These are phyloP conservation scores for Aspergillus ellipticus DNA, from an alignment of 495 filamentous ascomycete species.

Conservation along the genomic window DNA sequence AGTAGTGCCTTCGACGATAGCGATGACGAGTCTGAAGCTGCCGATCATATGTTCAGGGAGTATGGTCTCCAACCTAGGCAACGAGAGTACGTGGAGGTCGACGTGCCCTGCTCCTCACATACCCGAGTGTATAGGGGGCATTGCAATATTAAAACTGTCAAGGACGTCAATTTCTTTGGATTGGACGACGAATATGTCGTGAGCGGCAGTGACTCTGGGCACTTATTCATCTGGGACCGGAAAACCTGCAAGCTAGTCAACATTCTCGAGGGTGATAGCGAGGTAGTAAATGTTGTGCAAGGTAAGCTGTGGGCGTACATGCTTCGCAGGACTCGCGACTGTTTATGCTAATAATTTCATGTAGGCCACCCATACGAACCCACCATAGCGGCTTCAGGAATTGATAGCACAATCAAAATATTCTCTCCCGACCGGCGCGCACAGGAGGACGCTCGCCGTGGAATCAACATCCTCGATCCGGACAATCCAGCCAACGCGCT, in stretches of 20 bases:
- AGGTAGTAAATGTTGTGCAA: constrained; percentile 72
- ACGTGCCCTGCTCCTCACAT: constrained; percentile 56
- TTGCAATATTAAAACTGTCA: constrained; percentile 72
- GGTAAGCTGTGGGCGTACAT: too few relatives aligned
- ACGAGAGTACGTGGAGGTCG: constrained; percentile 46
- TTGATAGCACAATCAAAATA: constrained; percentile 73
- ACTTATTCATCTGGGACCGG: constrained; percentile 70
- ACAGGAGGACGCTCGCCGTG: constrained; percentile 54
- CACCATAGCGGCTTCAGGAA: constrained; percentile 65
- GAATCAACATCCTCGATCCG: constrained; percentile 51
- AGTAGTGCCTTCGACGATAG: constrained; percentile 25
- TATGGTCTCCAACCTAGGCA: constrained; percentile 31
- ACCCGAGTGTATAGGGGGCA: constrained; percentile 61
- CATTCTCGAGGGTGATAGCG: constrained; percentile 66
- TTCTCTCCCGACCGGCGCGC: constrained; percentile 62
- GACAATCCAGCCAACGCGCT: constrained; percentile 34
- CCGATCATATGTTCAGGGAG: constrained; percentile 20
- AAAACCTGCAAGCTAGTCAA: constrained; percentile 62
- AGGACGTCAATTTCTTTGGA: constrained; percentile 72
- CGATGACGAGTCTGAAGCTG: constrained; percentile 29
- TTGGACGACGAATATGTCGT: constrained; percentile 73
- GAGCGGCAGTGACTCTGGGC: constrained; percentile 64
- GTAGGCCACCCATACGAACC: constrained; percentile 70
- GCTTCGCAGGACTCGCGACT: too few relatives aligned
- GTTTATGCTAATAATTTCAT: constrained; percentile 1